These are phyloP conservation scores for Boletus patriciae DNA, from an alignment of 768 basidiomycete species.

Conservation along the genomic window DNA sequence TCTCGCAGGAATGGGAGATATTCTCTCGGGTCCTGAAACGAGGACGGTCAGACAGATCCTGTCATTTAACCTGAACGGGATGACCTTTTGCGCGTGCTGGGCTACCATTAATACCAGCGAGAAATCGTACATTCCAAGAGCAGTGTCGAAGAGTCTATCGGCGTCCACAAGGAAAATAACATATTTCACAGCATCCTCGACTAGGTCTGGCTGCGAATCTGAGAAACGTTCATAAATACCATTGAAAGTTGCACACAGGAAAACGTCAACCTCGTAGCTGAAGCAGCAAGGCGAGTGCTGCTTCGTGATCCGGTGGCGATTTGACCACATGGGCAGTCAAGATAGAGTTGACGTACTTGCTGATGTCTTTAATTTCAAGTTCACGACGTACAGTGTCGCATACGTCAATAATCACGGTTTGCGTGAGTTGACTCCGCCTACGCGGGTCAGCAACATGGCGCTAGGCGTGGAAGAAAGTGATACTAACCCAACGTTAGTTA, in stretches of 20 bases:
- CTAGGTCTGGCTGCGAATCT: constrained; percentile 60
- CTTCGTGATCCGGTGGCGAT: constrained; percentile 86
- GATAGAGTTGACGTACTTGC: constrained; percentile 86
- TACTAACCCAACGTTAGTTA: constrained; percentile 78
- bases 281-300: constrained; percentile 72
- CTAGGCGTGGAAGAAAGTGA: neutral
- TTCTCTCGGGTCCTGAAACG: constrained; percentile 86
- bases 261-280: constrained; percentile 65
- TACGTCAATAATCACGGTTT: constrained; percentile 61
- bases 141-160: constrained; percentile 86
- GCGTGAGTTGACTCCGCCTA: constrained; percentile 60
- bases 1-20: constrained; percentile 97
- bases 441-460: constrained; percentile 1
- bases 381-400: constrained; percentile 76
- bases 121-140: constrained; percentile 99
- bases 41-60: constrained; percentile 1
- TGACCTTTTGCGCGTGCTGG: constrained; percentile 93
- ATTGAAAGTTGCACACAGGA: neutral
- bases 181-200: constrained; percentile 97
- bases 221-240: neutral
- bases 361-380: constrained; percentile 69
- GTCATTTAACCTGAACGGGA: neutral
- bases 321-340: constrained; percentile 93
- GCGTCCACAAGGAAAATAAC: constrained; percentile 98
- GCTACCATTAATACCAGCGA: constrained; percentile 93